Percentiles rank a stretch among this genome's conserved stretches.
These are phyloP conservation scores for Pleurotus sapidus DNA, from an alignment of 768 basidiomycete genomes.

Conservation along the genomic window DNA sequence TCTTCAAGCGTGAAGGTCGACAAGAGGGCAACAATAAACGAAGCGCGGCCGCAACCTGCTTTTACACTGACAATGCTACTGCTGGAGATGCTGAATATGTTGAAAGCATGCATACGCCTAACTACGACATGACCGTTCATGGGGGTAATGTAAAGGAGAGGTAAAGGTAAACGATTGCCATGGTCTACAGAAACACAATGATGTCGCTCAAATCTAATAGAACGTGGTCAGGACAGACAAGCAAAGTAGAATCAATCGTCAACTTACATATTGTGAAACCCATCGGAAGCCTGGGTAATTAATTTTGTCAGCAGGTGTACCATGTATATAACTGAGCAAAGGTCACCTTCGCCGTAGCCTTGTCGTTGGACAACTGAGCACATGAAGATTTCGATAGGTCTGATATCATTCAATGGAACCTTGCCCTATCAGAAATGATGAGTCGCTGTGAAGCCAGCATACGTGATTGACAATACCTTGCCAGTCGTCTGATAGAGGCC, in stretches of 20 bases:
- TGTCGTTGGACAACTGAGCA: constrained; percentile 99
- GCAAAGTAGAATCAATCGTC: not conserved
- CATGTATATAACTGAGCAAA: not conserved
- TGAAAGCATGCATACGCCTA: constrained; percentile 3
- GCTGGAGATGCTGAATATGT: not conserved
- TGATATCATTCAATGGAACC: constrained; percentile 92
- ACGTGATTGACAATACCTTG: constrained; percentile 59
- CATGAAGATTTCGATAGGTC: constrained; percentile 99
- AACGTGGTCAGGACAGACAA: not conserved
- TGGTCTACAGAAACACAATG: constrained; percentile 11
- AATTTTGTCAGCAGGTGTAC: constrained; percentile 8
- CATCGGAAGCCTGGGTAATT: constrained; percentile 78
- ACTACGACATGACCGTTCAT: constrained; percentile 6
- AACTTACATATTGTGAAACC: constrained; percentile 93
- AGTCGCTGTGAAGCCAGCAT: not conserved
- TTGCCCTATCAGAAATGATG: constrained; percentile 65
- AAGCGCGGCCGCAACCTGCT: no score
- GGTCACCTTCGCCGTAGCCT: constrained; percentile 91
- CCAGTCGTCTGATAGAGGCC: constrained; percentile 99
- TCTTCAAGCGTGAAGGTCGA: no score
- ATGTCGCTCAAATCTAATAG: not conserved
- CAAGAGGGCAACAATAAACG: no score
- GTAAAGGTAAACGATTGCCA: not conserved
- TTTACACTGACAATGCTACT: no score
- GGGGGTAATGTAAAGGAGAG: constrained; percentile 1